Conservation (phyloP, 495 filamentous ascomycete genomes). For the Physcia stellaris region DNA sequence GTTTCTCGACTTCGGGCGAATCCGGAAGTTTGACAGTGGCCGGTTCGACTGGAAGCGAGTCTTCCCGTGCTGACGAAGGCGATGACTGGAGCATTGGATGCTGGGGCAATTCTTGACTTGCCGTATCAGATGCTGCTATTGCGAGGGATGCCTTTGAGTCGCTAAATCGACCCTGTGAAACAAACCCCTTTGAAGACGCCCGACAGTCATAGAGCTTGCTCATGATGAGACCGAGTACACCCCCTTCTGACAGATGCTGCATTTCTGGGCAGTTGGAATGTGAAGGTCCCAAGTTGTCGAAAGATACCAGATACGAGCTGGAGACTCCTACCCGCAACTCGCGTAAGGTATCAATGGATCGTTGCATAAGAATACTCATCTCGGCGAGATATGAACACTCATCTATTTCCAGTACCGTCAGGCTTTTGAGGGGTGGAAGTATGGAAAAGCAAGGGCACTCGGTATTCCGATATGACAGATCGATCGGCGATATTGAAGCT, state of each 20-base stretch:
- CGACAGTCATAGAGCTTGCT: neutral
- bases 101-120: too few relatives aligned
- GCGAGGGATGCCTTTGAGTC: too few relatives aligned
- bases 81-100: too few relatives aligned
- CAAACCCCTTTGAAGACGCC: too few relatives aligned
- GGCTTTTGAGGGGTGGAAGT: conserved; percentile 63
- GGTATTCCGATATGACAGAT: conserved; percentile 35
- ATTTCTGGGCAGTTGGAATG: too few relatives aligned
- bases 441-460: conserved; percentile 82
- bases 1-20: too few relatives aligned
- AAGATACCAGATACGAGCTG: conserved; percentile 1
- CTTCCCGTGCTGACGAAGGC: too few relatives aligned
- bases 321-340: conserved; percentile 67
- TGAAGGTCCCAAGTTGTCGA: too few relatives aligned
- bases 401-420: conserved; percentile 81
- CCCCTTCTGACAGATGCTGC: neutral
- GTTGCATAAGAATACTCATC: conserved; percentile 66
- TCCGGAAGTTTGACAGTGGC: too few relatives aligned
- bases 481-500: neutral
- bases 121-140: too few relatives aligned
- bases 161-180: too few relatives aligned
- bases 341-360: conserved; percentile 50
- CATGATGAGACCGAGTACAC: neutral
- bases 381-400: conserved; percentile 81
- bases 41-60: too few relatives aligned